A percentile compares a stretch with the other conserved stretches of the same genome.
Conservation (phyloP, 805 yeast species). For the Cyberlindnera saturnus region DNA sequence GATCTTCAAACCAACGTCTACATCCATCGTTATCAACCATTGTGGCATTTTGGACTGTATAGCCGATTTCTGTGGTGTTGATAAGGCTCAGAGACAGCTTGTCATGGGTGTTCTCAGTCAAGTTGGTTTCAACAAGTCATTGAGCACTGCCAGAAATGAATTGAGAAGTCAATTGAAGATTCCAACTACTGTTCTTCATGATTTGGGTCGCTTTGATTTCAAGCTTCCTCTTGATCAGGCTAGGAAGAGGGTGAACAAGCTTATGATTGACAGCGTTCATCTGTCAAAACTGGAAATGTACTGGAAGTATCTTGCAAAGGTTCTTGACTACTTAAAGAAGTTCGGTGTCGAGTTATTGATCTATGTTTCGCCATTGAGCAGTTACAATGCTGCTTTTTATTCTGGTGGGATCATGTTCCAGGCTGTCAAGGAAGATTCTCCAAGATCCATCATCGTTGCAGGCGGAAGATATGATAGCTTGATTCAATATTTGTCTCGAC, state of each 20-base stretch:
- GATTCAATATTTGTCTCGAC: slow-evolving; percentile 59
- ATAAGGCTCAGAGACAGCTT: slow-evolving; percentile 62
- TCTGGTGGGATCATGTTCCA: slow-evolving; percentile 84
- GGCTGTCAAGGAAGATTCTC: slow-evolving; percentile 59
- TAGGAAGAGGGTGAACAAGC: slow-evolving; percentile 51
- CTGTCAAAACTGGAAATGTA: slow-evolving; percentile 57
- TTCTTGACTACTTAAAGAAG: slow-evolving; percentile 45
- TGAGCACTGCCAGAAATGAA: slow-evolving; percentile 50
- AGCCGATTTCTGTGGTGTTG: slow-evolving; percentile 76
- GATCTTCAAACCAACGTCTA: slow-evolving; percentile 51
- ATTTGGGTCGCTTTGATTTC: slow-evolving; percentile 76
- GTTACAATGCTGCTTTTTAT: slow-evolving; percentile 77
- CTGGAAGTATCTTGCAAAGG: slow-evolving; percentile 53
- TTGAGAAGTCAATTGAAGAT: slow-evolving; percentile 64
- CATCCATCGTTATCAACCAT: slow-evolving; percentile 69
- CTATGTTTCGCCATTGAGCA: slow-evolving; percentile 73
- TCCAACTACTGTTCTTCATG: slow-evolving; percentile 77
- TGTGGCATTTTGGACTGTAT: slow-evolving; percentile 70
- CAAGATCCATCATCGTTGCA: slow-evolving; percentile 57
- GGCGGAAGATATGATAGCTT: slow-evolving; percentile 92
- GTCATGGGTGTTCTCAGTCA: slow-evolving; percentile 73
- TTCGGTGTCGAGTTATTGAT: slow-evolving; percentile 56
- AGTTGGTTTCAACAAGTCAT: slow-evolving; percentile 60
- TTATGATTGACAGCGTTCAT: slow-evolving; percentile 71
- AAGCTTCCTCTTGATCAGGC: slow-evolving; percentile 63